phyloP scores from a whole-genome alignment of 2,329 filamentous ascomycete species.

The Drechslera avenae region DNA sequence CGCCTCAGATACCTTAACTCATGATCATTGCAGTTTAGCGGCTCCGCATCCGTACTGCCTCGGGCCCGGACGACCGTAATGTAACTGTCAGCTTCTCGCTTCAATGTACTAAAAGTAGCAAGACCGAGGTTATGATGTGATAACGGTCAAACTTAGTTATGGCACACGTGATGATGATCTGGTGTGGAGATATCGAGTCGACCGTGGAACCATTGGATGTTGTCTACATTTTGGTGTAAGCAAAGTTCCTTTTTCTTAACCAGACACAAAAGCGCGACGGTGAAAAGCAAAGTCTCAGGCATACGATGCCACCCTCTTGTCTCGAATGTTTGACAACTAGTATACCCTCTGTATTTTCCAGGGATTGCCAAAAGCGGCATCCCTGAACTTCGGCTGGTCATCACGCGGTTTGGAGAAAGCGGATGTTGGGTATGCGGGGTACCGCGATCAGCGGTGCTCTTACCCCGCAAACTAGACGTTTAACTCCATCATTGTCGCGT shows the following conservation, averaged over 20 bases:
- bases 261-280: no score
- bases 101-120: background rate
- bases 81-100: background rate
- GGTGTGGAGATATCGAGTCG: no score
- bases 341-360: background rate
- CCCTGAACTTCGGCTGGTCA: constrained; percentile 1
- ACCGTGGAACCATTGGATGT: no score
- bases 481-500: constrained; percentile 13
- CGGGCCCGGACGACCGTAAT: constrained; percentile 5
- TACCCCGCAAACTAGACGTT: constrained; percentile 28
- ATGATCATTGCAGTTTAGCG: background rate
- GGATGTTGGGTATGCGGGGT: constrained; percentile 24
- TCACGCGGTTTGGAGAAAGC: background rate
- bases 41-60: constrained; percentile 7
- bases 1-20: background rate
- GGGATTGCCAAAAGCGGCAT: constrained; percentile 6
- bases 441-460: constrained; percentile 1
- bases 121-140: background rate
- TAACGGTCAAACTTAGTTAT: no score
- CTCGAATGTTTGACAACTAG: background rate
- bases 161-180: no score
- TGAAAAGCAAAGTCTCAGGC: background rate
- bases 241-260: no score
- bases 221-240: no score
- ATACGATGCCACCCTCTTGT: background rate